Conservation (phyloP, 805 yeast species). For the Candida peoriensis region DNA sequence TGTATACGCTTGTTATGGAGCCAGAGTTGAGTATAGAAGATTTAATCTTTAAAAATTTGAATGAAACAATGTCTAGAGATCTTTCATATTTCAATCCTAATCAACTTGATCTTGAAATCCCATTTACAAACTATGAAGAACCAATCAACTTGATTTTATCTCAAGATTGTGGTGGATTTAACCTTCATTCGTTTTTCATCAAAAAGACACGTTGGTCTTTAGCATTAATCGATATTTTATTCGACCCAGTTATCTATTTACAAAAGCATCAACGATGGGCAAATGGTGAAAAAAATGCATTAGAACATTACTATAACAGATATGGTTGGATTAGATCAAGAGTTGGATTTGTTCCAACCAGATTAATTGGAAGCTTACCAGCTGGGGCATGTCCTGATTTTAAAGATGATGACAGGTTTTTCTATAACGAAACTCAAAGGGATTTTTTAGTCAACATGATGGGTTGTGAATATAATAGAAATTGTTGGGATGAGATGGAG, state of each 20-base stretch:
- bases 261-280: slow-evolving; percentile 36
- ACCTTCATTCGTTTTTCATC: slow-evolving; percentile 34
- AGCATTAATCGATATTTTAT: slow-evolving; percentile 31
- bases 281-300: slow-evolving; percentile 34
- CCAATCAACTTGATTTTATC: slow-evolving; percentile 33
- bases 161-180: slow-evolving; percentile 40
- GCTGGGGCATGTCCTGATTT: slow-evolving; percentile 31
- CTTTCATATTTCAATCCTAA: slow-evolving; percentile 33
- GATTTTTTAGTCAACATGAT: slow-evolving; percentile 36
- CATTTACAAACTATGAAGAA: slow-evolving; percentile 25
- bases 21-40: slow-evolving; percentile 32
- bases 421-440: slow-evolving; percentile 31
- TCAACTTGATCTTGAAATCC: slow-evolving; percentile 27
- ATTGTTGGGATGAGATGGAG: slow-evolving; percentile 38
- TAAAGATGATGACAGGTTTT: slow-evolving; percentile 27
- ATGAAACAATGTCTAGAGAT: slow-evolving; percentile 27
- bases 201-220: slow-evolving; percentile 35
- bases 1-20: slow-evolving; percentile 37
- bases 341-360: slow-evolving; percentile 35
- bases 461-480: slow-evolving; percentile 33
- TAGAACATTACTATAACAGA: slow-evolving; percentile 32
- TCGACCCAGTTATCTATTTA: slow-evolving; percentile 37
- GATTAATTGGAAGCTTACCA: slow-evolving; percentile 32
- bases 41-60: slow-evolving; percentile 26
- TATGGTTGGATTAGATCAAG: slow-evolving; percentile 37